These are phyloP conservation scores for Streptanthus diversifolius DNA, from an alignment of 345 rosid genomes.

Conservation along the genomic window DNA sequence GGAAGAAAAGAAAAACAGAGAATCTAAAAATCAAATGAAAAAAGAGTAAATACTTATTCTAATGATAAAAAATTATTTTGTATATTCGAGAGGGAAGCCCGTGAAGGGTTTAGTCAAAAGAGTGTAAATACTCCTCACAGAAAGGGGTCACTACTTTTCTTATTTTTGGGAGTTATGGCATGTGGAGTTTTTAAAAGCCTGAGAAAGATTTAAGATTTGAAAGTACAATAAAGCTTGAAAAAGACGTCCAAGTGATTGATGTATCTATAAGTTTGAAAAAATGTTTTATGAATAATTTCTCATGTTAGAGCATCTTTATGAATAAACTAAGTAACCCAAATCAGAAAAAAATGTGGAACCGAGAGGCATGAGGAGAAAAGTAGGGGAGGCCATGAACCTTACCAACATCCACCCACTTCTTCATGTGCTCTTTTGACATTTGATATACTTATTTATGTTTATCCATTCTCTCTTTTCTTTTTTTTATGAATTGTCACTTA, in stretches of 20 bases:
- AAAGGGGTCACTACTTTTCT: background rate
- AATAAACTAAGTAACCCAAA: background rate
- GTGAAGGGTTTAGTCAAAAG: background rate
- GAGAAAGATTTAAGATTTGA: background rate
- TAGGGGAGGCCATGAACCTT: background rate
- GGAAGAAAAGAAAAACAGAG: no score
- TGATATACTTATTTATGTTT: background rate
- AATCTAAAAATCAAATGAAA: no score
- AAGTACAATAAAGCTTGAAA: background rate
- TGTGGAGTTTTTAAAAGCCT: background rate
- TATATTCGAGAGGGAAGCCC: background rate
- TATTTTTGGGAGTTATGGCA: background rate
- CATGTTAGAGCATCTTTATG: background rate
- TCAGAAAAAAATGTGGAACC: background rate
- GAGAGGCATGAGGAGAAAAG: background rate
- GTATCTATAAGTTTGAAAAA: background rate
- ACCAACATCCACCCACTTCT: background rate
- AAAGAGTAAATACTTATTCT: background rate
- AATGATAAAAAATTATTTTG: background rate
- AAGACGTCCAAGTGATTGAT: background rate
- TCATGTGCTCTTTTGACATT: background rate
- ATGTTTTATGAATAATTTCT: background rate
- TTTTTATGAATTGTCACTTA: slow-evolving; percentile 4
- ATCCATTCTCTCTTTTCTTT: background rate
- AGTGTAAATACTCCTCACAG: background rate